phyloP scores from a whole-genome alignment of 805 yeast genomes.

The Alloascoidea hylecoeti region DNA sequence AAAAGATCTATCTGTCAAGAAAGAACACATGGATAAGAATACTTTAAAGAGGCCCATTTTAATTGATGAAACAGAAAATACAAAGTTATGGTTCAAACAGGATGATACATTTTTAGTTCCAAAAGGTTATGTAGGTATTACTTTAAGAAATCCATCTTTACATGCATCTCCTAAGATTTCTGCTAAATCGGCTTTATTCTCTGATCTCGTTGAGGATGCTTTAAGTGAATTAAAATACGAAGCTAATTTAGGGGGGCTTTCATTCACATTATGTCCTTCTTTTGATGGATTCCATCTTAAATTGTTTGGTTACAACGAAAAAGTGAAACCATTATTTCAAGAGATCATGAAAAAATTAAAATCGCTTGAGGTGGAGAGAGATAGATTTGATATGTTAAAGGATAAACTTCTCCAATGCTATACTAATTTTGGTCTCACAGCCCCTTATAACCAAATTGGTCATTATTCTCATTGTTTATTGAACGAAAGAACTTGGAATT shows the following conservation, averaged over 20 bases:
- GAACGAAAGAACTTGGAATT: conserved; percentile 59
- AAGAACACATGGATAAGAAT: conserved; percentile 15
- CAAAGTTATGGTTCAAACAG: conserved; percentile 74
- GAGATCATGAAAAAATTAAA: conserved; percentile 42
- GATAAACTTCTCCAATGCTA: conserved; percentile 48
- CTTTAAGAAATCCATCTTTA: conserved; percentile 38
- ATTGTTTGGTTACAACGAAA: conserved; percentile 75
- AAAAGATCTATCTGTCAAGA: conserved; percentile 46
- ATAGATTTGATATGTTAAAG: conserved; percentile 53
- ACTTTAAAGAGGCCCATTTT: conserved; percentile 47
- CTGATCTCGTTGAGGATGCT: conserved; percentile 62
- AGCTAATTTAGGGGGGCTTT: conserved; percentile 72
- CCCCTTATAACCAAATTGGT: conserved; percentile 71
- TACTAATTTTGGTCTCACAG: conserved; percentile 55
- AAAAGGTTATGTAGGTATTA: conserved; percentile 56
- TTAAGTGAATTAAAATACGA: conserved; percentile 68
- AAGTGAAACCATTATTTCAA: conserved; percentile 46
- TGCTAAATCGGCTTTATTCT: conserved; percentile 44
- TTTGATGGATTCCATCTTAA: conserved; percentile 60
- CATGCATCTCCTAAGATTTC: conserved; percentile 43
- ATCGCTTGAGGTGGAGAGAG: conserved; percentile 31
- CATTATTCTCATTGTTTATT: conserved; percentile 47
- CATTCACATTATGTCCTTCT: conserved; percentile 38
- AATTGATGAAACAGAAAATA: conserved; percentile 32
- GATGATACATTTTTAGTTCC: conserved; percentile 88